Percentiles rank a stretch among this genome's conserved stretches.
phyloP scores from a whole-genome alignment of 306 rosid genomes.

The Trifolium subterraneum region DNA sequence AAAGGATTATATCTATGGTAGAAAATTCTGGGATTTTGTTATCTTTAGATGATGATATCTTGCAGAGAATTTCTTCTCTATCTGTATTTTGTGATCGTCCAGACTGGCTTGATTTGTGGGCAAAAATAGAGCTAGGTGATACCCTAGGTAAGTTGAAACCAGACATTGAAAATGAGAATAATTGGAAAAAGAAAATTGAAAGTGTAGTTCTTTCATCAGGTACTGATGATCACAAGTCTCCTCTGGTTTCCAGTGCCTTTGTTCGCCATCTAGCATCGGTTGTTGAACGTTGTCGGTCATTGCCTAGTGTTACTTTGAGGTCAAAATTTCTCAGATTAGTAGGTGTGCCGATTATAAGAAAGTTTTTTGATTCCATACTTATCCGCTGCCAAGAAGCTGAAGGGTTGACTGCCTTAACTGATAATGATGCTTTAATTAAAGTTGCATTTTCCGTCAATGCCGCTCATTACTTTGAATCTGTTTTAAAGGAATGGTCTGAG shows the following conservation, averaged over 20 bases:
- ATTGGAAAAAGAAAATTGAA: slow-evolving; percentile 77
- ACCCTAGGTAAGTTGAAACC: slow-evolving; percentile 66
- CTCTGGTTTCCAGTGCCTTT: slow-evolving; percentile 66
- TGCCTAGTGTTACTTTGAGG: slow-evolving; percentile 67
- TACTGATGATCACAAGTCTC: slow-evolving; percentile 80
- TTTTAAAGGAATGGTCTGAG: slow-evolving; percentile 85
- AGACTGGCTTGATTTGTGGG: slow-evolving; percentile 97
- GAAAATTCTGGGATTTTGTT: slow-evolving; percentile 72
- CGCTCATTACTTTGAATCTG: slow-evolving; percentile 71
- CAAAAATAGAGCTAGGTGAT: slow-evolving; percentile 85
- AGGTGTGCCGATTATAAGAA: slow-evolving; percentile 67
- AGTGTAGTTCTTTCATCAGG: slow-evolving; percentile 53
- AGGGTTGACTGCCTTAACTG: slow-evolving; percentile 86
- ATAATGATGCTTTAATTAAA: slow-evolving; percentile 79
- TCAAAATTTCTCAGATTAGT: slow-evolving; percentile 76
- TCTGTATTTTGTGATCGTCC: slow-evolving; percentile 87
- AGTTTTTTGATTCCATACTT: slow-evolving; percentile 60
- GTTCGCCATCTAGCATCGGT: slow-evolving; percentile 65
- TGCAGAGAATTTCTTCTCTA: slow-evolving; percentile 70
- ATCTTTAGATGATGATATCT: slow-evolving; percentile 68
- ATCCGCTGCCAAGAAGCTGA: slow-evolving; percentile 97
- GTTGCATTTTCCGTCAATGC: slow-evolving; percentile 86
- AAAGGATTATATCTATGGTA: slow-evolving; percentile 75
- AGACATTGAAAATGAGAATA: slow-evolving; percentile 63
- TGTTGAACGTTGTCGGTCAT: slow-evolving; percentile 74